Percentiles rank a stretch among this genome's conserved stretches.
These are phyloP conservation scores for Yamadazyma atmosphaerica DNA, from an alignment of 1,139 yeast genomes.

Conservation along the genomic window DNA sequence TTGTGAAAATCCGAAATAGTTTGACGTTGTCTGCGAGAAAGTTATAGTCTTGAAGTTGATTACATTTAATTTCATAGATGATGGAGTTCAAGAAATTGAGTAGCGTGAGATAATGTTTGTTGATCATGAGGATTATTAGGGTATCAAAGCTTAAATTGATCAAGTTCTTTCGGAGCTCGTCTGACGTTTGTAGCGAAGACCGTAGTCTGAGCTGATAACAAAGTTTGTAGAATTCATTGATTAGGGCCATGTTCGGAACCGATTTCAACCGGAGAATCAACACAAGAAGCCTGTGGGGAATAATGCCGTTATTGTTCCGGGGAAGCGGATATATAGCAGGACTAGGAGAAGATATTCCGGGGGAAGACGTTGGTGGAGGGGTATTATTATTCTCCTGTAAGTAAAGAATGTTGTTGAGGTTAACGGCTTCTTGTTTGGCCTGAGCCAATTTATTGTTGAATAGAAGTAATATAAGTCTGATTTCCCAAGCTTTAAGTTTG, in stretches of 20 bases:
- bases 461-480: slow-evolving; percentile 32
- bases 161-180: slow-evolving; percentile 17
- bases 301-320: slow-evolving; percentile 28
- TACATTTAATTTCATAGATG: slow-evolving; percentile 5
- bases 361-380: slow-evolving; percentile 9
- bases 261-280: slow-evolving; percentile 38
- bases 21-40: slow-evolving; percentile 7
- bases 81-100: slow-evolving; percentile 27
- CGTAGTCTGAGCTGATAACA: slow-evolving; percentile 38
- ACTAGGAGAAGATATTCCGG: slow-evolving; percentile 1
- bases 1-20: slow-evolving; percentile 10
- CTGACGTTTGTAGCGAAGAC: slow-evolving; percentile 5
- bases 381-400: slow-evolving; percentile 28
- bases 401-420: slow-evolving; percentile 38
- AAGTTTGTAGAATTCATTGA: slow-evolving; percentile 43
- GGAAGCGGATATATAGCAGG: slow-evolving; percentile 37
- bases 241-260: slow-evolving; percentile 34
- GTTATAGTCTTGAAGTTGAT: slow-evolving; percentile 1
- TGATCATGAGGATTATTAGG: slow-evolving; percentile 30
- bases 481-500: slow-evolving; percentile 36
- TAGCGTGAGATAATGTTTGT: slow-evolving; percentile 31
- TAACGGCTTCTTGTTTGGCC: slow-evolving; percentile 42
- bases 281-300: slow-evolving; percentile 21
- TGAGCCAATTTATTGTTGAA: slow-evolving; percentile 29
- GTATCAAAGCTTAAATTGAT: slow-evolving; percentile 36